A percentile compares a stretch with the other conserved stretches of the same genome.
phyloP scores from a whole-genome alignment of 169 alveolate species.

The Babesia caballi region DNA sequence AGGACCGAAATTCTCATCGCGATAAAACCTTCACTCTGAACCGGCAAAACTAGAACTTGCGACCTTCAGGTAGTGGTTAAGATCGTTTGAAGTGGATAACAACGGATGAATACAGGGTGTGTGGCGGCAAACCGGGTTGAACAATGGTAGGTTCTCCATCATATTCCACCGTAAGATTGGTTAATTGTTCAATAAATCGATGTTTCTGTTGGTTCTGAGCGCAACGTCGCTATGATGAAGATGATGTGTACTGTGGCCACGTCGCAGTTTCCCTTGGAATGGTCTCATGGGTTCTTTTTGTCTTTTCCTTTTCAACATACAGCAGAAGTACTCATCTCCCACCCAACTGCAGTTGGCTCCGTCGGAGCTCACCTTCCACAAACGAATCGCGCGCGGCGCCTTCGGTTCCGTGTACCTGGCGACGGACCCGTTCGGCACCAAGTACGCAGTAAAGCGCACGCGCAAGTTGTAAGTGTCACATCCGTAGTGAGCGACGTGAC shows the following conservation, averaged over 20 bases:
- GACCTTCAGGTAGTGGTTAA: no score
- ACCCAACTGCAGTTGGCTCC: slow-evolving; percentile 36
- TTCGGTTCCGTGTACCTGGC: slow-evolving; percentile 63
- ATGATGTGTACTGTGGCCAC: background rate
- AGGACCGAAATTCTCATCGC: background rate
- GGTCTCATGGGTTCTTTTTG: background rate
- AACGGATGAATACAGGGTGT: background rate
- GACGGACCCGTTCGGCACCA: slow-evolving; percentile 33
- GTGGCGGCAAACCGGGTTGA: background rate
- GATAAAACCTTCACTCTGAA: background rate
- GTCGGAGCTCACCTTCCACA: slow-evolving; percentile 52
- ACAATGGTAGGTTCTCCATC: background rate
- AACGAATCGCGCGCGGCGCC: slow-evolving; percentile 54
- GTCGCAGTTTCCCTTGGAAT: background rate
- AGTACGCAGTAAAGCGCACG: slow-evolving; percentile 53
- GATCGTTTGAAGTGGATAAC: no score
- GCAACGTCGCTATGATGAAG: background rate
- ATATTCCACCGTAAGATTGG: background rate
- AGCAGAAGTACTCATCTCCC: slow-evolving; percentile 53
- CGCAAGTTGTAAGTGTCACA: slow-evolving; percentile 28
- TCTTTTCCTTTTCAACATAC: background rate
- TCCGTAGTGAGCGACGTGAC: background rate
- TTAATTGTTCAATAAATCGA: background rate
- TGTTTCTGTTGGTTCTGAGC: background rate
- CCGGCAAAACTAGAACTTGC: no score